A percentile compares a stretch with the other conserved stretches of the same genome.
Evolutionary conservation across 176 grass and related monocot genomes (phyloP).

Genomic region (Secale cereale): DNA sequence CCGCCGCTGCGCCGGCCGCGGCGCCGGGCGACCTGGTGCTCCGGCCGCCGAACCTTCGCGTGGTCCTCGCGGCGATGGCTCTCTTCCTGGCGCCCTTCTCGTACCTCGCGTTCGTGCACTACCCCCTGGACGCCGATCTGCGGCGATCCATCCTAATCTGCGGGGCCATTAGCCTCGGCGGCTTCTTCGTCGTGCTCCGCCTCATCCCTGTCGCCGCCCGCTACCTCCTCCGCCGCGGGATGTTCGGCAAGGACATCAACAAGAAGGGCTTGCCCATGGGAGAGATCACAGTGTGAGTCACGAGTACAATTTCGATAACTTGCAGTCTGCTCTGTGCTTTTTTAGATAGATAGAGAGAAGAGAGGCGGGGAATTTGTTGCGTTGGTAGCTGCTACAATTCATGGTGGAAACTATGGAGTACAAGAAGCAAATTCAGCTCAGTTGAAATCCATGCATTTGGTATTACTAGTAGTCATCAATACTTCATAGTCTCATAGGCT

Average conservation of each 20-base stretch:
- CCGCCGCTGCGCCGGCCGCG: not conserved
- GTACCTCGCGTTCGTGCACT: slow-evolving; percentile 84
- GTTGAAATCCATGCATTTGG: not conserved
- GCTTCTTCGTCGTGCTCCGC: slow-evolving; percentile 52
- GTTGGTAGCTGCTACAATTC: not conserved
- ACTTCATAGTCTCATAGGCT: not conserved
- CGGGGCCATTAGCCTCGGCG: slow-evolving; percentile 66
- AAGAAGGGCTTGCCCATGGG: slow-evolving; percentile 84
- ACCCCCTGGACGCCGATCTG: slow-evolving; percentile 63
- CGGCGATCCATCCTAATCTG: slow-evolving; percentile 71
- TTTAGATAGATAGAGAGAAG: not conserved
- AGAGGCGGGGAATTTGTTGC: not conserved
- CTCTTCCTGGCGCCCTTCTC: slow-evolving; percentile 83
- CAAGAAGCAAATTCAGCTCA: slow-evolving; percentile 1
- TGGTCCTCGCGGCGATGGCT: slow-evolving; percentile 35
- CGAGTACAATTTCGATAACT: not conserved
- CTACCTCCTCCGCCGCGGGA: slow-evolving; percentile 69
- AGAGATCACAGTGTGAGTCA: slow-evolving; percentile 81
- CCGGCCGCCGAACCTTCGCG: slow-evolving; percentile 55
- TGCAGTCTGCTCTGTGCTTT: not conserved
- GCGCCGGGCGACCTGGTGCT: slow-evolving; percentile 40
- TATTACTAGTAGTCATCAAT: not conserved
- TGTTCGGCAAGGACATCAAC: slow-evolving; percentile 98
- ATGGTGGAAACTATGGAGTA: not conserved
- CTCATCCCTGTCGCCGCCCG: slow-evolving; percentile 81